Conservation (phyloP, 306 rosid genomes). For the Cucurbita argyrosperma region DNA sequence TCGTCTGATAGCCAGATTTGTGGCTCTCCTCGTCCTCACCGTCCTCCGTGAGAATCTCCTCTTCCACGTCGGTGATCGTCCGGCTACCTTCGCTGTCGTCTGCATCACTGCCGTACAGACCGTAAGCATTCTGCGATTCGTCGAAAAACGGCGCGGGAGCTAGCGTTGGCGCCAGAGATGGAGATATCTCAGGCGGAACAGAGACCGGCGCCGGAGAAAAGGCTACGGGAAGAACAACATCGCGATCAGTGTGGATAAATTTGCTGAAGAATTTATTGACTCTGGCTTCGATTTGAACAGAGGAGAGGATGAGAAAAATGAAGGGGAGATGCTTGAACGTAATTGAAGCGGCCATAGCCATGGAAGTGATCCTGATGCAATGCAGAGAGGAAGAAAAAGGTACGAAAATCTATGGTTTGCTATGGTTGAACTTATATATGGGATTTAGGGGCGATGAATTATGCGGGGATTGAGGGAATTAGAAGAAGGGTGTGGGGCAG, state of each 20-base stretch:
- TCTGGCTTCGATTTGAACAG: constrained; percentile 41
- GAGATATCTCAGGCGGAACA: background rate
- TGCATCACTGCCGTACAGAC: constrained; percentile 30
- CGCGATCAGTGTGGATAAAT: constrained; percentile 15
- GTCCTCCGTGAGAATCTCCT: constrained; percentile 24
- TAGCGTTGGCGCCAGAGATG: constrained; percentile 17
- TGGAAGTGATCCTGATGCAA: background rate
- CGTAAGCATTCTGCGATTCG: constrained; percentile 33
- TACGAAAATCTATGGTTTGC: background rate
- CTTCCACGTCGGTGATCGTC: constrained; percentile 21
- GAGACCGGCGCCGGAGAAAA: background rate
- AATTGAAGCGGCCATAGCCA: constrained; percentile 1
- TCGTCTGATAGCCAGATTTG: constrained; percentile 16
- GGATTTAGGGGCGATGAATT: constrained; percentile 10
- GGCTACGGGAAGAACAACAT: background rate
- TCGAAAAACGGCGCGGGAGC: constrained; percentile 18
- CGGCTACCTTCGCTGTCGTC: constrained; percentile 13
- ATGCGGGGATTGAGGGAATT: constrained; percentile 57
- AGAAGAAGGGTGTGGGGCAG: constrained; percentile 28
- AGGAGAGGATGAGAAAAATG: constrained; percentile 16
- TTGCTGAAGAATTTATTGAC: constrained; percentile 31
- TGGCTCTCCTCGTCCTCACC: constrained; percentile 9
- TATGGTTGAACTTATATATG: constrained; percentile 23
- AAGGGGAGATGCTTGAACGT: constrained; percentile 14
- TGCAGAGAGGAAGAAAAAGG: background rate